phyloP scores from a whole-genome alignment of 306 rosid species.

The Prunus davidiana region DNA sequence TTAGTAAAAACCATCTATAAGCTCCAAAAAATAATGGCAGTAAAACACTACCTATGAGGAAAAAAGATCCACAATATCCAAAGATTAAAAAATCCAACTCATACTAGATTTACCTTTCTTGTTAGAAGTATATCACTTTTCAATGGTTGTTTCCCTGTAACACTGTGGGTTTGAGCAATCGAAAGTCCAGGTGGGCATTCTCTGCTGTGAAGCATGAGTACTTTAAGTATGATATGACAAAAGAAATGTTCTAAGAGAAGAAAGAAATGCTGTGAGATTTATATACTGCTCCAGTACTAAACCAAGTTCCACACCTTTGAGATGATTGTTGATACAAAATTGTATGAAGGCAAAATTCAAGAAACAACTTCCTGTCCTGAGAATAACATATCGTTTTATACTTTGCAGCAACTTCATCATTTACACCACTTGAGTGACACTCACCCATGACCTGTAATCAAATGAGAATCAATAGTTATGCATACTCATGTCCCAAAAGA shows the following conservation, averaged over 20 bases:
- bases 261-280: not conserved
- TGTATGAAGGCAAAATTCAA: conserved; percentile 86
- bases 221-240: conserved; percentile 7
- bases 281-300: conserved; percentile 20
- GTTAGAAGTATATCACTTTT: conserved; percentile 49
- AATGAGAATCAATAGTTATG: conserved; percentile 23
- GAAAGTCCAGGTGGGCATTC: conserved; percentile 83
- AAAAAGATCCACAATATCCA: not conserved
- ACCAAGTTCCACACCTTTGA: conserved; percentile 56
- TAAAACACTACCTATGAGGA: conserved; percentile 7
- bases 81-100: not conserved
- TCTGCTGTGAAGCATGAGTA: conserved; percentile 46
- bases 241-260: conserved; percentile 21
- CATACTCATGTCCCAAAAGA: conserved; percentile 21
- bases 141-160: conserved; percentile 67
- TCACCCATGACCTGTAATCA: conserved; percentile 80
- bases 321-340: conserved; percentile 73
- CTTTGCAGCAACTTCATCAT: conserved; percentile 64
- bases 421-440: conserved; percentile 60
- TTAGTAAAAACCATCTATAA: not conserved
- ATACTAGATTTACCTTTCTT: conserved; percentile 57
- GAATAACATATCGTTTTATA: conserved; percentile 49
- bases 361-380: conserved; percentile 61
- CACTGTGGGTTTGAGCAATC: conserved; percentile 65
- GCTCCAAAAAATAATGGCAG: not conserved